Percentiles rank a stretch among this genome's conserved stretches.
Conservation (phyloP, 768 basidiomycete genomes). For the Leccinum ochraceum region DNA sequence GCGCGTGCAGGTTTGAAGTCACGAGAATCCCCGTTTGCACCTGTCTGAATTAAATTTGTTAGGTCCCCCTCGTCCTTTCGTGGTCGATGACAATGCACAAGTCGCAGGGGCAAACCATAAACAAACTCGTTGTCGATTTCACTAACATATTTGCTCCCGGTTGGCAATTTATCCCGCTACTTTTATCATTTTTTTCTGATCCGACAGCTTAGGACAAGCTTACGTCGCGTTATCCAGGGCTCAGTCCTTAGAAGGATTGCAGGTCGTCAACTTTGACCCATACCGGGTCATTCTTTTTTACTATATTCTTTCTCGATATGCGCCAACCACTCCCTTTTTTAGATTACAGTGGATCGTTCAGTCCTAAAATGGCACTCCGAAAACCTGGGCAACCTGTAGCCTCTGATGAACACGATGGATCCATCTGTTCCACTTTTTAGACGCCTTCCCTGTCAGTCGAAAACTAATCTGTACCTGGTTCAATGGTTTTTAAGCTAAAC, state of each 20-base stretch:
- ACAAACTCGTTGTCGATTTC: neutral
- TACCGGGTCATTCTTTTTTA: neutral
- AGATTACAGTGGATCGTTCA: no score
- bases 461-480: no score
- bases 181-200: neutral
- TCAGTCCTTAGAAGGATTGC: neutral
- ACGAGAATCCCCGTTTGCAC: neutral
- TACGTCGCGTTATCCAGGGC: neutral
- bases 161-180: neutral
- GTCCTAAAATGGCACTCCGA: no score
- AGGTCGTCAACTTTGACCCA: neutral
- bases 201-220: neutral
- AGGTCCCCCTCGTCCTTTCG: neutral
- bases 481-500: no score
- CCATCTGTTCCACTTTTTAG: no score
- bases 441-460: no score
- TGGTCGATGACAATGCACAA: neutral
- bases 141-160: neutral
- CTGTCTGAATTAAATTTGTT: neutral
- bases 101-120: neutral
- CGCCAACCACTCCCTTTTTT: no score
- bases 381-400: no score
- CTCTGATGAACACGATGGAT: no score
- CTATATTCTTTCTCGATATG: no score
- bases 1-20: neutral